Conservation (phyloP, 768 basidiomycete genomes). For the Amanita jacksonii region DNA sequence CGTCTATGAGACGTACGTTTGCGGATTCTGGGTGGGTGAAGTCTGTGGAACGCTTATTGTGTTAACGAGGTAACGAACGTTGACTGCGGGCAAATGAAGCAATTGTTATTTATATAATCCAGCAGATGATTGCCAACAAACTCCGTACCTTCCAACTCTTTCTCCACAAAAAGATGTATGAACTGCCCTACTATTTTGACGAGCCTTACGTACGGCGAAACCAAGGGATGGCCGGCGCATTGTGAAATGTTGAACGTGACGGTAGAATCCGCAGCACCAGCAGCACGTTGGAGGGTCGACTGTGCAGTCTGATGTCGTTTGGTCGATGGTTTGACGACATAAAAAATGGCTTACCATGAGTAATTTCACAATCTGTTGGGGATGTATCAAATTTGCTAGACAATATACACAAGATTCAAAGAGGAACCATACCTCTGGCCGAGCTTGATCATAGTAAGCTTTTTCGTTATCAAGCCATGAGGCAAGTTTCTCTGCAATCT, state of each 20-base stretch:
- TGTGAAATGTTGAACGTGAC: constrained; percentile 22
- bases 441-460: constrained; percentile 44
- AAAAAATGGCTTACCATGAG: constrained; percentile 27
- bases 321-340: not conserved
- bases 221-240: constrained; percentile 23
- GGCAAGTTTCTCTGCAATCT: constrained; percentile 27
- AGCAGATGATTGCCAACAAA: not conserved
- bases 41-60: too few species aligned
- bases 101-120: not conserved
- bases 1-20: constrained; percentile 3
- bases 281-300: constrained; percentile 22
- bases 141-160: constrained; percentile 21
- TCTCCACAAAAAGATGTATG: constrained; percentile 24
- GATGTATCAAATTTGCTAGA: constrained; percentile 6
- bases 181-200: constrained; percentile 22
- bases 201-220: constrained; percentile 25
- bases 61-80: not conserved
- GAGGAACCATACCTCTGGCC: constrained; percentile 31
- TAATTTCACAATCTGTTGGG: constrained; percentile 36
- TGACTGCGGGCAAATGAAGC: not conserved
- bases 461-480: constrained; percentile 36
- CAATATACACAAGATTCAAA: not conserved
- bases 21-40: not conserved
- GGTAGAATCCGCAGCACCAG: constrained; percentile 14
- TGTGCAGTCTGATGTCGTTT: constrained; percentile 26